Base-by-base conservation (phyloP, 2,329 filamentous ascomycete genomes). In the Cercospora sp. region DNA sequence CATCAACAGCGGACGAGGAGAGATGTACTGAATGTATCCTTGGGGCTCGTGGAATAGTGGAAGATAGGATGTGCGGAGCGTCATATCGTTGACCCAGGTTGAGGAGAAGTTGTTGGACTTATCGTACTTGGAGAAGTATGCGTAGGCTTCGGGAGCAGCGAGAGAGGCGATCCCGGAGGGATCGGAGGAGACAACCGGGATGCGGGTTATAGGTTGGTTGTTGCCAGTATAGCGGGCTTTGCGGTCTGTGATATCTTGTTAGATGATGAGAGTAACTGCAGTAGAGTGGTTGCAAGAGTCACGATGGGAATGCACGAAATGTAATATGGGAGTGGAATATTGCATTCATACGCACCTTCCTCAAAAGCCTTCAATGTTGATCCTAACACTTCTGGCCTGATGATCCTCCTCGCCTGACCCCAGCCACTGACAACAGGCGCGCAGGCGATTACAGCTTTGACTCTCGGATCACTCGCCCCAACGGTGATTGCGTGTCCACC, bases 361-460 rank as follows among this genome's bases (percentile, higher is more conserved):
- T 39, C 59, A 28, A 61, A 61, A 10, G 33, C 31, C 12, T 39
- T 39, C 30, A 42, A 45, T 5, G 20, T 28, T 10, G 18, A 7
- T 10, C 39, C 59, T 20, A 61, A 5, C 3, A 28, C 33, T 2
- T 61, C 59, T 5, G 31, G 31, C 59, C 59, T 13, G 39, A 61
- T 61, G 31, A 42, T 7, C 5, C 59, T 12, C n/a, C 39, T 23
- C 13, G 39, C 33, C 7, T 61, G 33, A 13, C 59, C 59, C 31
- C 59, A 61, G 2, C 59, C 59, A n/a, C 59, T 61, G 8, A 61
- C 59, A 12, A 61, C 59, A 5, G 59, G 59, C 13, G 59, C 59
- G 10, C 20, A n/a, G 5, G 59, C 59, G n/a, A 61, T 45, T 3
- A 61, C 59, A n/a, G 33, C 33, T 45, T 28, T 45, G 18, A 61